phyloP scores from a whole-genome alignment of 177 flowering plant species.

The Tripterygium wilfordii region DNA sequence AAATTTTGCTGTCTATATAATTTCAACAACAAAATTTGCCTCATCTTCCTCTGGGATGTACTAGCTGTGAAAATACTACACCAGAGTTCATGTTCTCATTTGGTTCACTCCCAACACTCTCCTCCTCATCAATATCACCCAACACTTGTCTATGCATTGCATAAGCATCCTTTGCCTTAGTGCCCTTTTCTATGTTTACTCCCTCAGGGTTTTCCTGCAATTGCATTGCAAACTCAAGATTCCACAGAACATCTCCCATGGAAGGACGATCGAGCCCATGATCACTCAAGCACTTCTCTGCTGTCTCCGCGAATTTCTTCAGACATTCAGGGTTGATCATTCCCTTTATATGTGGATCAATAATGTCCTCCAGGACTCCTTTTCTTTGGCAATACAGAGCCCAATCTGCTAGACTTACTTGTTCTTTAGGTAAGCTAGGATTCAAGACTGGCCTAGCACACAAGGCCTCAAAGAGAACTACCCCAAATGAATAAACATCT shows the following conservation, averaged over 20 bases:
- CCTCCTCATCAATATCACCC: slow-evolving; percentile 20
- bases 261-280: slow-evolving; percentile 61
- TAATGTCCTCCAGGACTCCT: slow-evolving; percentile 37
- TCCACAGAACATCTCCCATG: slow-evolving; percentile 75
- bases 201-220: slow-evolving; percentile 40
- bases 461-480: slow-evolving; percentile 64
- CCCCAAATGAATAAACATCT: slow-evolving; percentile 79
- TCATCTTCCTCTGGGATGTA: slow-evolving; percentile 36
- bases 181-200: slow-evolving; percentile 1
- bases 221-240: slow-evolving; percentile 60
- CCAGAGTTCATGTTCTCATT: slow-evolving; percentile 1
- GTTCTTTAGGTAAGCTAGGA: slow-evolving; percentile 56
- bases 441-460: slow-evolving; percentile 58
- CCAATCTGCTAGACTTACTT: slow-evolving; percentile 76
- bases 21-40: background rate
- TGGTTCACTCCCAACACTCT: slow-evolving; percentile 5
- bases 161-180: slow-evolving; percentile 9
- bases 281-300: slow-evolving; percentile 60
- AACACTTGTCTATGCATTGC: slow-evolving; percentile 7
- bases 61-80: slow-evolving; percentile 24
- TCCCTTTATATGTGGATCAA: slow-evolving; percentile 54
- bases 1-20: too few species aligned
- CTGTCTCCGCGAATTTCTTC: slow-evolving; percentile 48
- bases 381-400: slow-evolving; percentile 38
- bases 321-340: slow-evolving; percentile 42